Conservation (phyloP, 441 rosid genomes). For the Melastoma candidum region DNA sequence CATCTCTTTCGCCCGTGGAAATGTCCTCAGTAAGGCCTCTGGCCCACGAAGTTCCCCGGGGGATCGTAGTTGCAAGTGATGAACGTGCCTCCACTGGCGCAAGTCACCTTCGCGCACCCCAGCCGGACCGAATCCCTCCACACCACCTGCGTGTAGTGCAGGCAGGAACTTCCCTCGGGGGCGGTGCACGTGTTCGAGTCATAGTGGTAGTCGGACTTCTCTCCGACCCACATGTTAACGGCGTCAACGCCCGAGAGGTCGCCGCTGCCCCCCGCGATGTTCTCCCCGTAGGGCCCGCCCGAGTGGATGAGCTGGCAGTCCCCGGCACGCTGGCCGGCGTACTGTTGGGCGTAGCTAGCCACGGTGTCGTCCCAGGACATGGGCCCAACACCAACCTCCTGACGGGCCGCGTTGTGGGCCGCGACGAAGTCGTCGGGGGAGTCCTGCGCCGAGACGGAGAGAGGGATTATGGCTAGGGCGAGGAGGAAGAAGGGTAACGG, state of each 20-base stretch:
- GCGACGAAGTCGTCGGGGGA: slow-evolving; percentile 22
- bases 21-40: slow-evolving; percentile 28
- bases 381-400: slow-evolving; percentile 32
- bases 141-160: slow-evolving; percentile 61
- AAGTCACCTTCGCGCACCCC: slow-evolving; percentile 53
- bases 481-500: background rate
- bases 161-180: slow-evolving; percentile 38
- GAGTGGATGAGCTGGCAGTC: slow-evolving; percentile 53
- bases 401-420: slow-evolving; percentile 45
- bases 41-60: slow-evolving; percentile 31
- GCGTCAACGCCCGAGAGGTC: slow-evolving; percentile 40
- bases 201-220: slow-evolving; percentile 34
- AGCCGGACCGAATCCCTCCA: slow-evolving; percentile 41
- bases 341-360: slow-evolving; percentile 34
- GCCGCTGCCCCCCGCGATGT: slow-evolving; percentile 49
- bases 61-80: slow-evolving; percentile 42
- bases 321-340: slow-evolving; percentile 24
- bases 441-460: slow-evolving; percentile 9
- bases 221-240: slow-evolving; percentile 41
- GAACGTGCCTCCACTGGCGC: slow-evolving; percentile 30
- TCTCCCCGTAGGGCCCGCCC: slow-evolving; percentile 58
- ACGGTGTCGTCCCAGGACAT: slow-evolving; percentile 37
- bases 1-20: background rate
- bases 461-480: background rate
- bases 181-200: slow-evolving; percentile 34